Percentiles rank a stretch among this genome's conserved stretches.
phyloP scores from a whole-genome alignment of 441 rosid genomes.

The Euphorbia schlechtendalii region DNA sequence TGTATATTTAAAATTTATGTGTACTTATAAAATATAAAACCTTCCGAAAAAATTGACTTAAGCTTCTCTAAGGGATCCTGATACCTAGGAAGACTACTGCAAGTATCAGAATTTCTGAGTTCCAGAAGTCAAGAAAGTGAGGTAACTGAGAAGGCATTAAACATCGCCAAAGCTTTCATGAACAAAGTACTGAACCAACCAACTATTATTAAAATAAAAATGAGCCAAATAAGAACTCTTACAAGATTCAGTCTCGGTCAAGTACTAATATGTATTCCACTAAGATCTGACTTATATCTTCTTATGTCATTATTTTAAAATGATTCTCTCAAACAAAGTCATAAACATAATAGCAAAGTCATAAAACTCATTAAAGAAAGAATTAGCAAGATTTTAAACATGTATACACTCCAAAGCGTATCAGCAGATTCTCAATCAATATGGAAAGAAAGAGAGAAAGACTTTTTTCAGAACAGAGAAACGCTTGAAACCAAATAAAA shows the following conservation, averaged over 20 bases:
- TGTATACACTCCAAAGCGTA: too few species aligned
- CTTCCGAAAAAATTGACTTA: too few species aligned
- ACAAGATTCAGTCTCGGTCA: constrained; percentile 1
- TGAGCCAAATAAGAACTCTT: neutral
- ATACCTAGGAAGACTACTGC: too few species aligned
- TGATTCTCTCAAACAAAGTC: neutral
- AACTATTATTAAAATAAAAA: neutral
- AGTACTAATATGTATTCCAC: neutral
- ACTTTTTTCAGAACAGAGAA: neutral
- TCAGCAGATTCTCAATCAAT: neutral
- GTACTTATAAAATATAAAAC: too few species aligned
- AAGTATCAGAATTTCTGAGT: too few species aligned
- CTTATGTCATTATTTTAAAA: neutral
- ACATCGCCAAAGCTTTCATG: too few species aligned
- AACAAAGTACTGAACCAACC: too few species aligned
- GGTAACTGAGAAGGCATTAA: too few species aligned
- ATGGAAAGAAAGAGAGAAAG: neutral
- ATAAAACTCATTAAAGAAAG: neutral
- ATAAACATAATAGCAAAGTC: too few species aligned
- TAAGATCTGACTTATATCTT: neutral
- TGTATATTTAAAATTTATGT: too few species aligned
- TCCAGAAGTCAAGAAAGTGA: too few species aligned
- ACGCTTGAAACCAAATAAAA: constrained; percentile 1
- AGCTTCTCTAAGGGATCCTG: too few species aligned
- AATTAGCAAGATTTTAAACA: constrained; percentile 5